Evolutionary conservation across 2,329 filamentous ascomycete genomes (phyloP).

Genomic region (Orbilia javanica): DNA sequence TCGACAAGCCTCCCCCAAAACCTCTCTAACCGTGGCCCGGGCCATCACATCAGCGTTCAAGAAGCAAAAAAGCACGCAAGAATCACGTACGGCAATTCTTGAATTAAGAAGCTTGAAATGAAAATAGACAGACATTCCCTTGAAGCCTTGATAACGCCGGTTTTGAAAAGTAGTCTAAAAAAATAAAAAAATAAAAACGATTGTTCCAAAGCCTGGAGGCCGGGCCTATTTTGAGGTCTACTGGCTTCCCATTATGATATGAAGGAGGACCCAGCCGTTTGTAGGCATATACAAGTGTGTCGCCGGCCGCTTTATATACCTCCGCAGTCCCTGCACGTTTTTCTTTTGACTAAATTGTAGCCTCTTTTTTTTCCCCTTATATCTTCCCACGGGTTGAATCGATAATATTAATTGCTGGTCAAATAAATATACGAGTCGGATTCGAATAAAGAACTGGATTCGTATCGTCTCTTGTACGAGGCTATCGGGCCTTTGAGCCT

Average conservation of each 20-base stretch:
- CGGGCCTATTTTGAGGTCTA: constrained; percentile 43
- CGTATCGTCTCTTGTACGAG: constrained; percentile 25
- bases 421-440: constrained; percentile 28
- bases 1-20: constrained; percentile 29
- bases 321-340: constrained; percentile 14
- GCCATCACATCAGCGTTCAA: constrained; percentile 11
- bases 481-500: constrained; percentile 39
- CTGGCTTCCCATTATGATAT: constrained; percentile 20
- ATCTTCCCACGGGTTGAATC: constrained; percentile 7
- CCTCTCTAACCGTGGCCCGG: constrained; percentile 24
- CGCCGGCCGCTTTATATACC: constrained; percentile 51
- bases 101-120: constrained; percentile 57
- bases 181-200: constrained; percentile 7
- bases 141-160: constrained; percentile 50
- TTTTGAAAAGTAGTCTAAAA: constrained; percentile 32
- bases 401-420: constrained; percentile 39
- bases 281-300: constrained; percentile 34
- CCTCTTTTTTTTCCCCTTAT: constrained; percentile 23
- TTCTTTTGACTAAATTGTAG: constrained; percentile 17
- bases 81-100: constrained; percentile 55
- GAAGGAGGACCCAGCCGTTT: not conserved
- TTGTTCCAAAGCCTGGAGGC: constrained; percentile 35
- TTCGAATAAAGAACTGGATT: constrained; percentile 5
- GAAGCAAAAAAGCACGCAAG: constrained; percentile 53
- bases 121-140: constrained; percentile 32